phyloP scores from a whole-genome alignment of 1,284 basidiomycete species.

The Neonothopanus nambi region DNA sequence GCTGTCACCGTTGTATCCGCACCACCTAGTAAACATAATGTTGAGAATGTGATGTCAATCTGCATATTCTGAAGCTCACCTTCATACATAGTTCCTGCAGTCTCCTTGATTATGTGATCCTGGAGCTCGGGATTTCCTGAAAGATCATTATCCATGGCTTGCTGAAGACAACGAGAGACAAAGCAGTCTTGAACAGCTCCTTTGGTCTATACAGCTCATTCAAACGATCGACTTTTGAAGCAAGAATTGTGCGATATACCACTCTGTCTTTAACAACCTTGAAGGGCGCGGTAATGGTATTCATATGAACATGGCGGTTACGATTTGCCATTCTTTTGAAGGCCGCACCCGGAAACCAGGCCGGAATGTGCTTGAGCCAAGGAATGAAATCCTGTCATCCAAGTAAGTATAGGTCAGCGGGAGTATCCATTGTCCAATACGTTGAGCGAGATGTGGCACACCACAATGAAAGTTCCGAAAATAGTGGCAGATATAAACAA shows the following conservation, averaged over 20 bases:
- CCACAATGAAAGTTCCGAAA: conserved; percentile 5
- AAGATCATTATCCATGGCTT: neutral
- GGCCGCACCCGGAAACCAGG: too few species aligned
- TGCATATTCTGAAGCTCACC: neutral
- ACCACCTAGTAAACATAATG: neutral
- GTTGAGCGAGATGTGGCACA: too few species aligned
- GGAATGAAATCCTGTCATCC: conserved; percentile 10
- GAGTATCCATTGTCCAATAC: too few species aligned
- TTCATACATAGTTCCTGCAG: conserved; percentile 3
- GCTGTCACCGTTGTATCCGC: conserved; percentile 1
- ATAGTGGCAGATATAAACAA: too few species aligned
- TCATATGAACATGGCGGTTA: neutral
- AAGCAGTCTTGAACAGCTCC: too few species aligned
- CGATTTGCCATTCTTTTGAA: conserved; percentile 5
- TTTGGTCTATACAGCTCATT: too few species aligned
- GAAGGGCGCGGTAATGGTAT: neutral
- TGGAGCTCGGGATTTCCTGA: neutral
- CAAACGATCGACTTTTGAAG: neutral
- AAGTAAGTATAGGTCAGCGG: too few species aligned
- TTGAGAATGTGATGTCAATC: neutral
- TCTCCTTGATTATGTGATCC: conserved; percentile 2
- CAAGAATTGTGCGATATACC: neutral
- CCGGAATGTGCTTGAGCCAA: too few species aligned
- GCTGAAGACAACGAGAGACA: conserved; percentile 3
- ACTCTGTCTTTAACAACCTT: neutral